phyloP scores from a whole-genome alignment of 371 early-diverging fungal species.

The Mortierella sp. region DNA sequence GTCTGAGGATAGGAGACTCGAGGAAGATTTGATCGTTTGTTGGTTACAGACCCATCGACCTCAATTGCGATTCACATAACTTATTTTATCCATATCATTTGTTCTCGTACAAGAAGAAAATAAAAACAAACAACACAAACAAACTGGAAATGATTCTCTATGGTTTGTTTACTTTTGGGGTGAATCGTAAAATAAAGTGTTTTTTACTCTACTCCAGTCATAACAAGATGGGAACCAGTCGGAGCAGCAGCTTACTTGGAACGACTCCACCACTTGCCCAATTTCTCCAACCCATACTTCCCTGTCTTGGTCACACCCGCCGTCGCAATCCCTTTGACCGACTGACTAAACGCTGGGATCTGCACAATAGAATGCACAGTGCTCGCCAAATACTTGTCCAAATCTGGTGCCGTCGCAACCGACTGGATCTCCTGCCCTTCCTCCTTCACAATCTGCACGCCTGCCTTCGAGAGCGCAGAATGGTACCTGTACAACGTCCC shows the following conservation, averaged over 20 bases:
- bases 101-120: background rate
- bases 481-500: conserved; percentile 56
- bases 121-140: background rate
- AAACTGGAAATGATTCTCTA: background rate
- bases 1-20: background rate
- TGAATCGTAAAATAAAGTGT: background rate
- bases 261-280: conserved; percentile 76
- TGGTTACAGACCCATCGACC: background rate
- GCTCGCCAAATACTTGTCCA: conserved; percentile 59
- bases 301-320: conserved; percentile 85
- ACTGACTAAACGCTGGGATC: conserved; percentile 90
- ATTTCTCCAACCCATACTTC: conserved; percentile 82
- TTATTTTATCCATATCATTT: background rate
- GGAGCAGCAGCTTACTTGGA: conserved; percentile 45
- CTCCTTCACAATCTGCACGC: conserved; percentile 59
- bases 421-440: conserved; percentile 51
- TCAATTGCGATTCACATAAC: background rate
- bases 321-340: conserved; percentile 92
- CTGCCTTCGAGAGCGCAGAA: conserved; percentile 60
- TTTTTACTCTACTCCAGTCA: background rate
- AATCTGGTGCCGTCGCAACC: conserved; percentile 59
- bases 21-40: background rate
- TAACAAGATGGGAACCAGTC: background rate
- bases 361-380: conserved; percentile 70
- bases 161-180: background rate